Percentiles rank a stretch among this genome's conserved stretches.
These are phyloP conservation scores for Crithidia brevicula DNA, from an alignment of 208 protist species.

Conservation along the genomic window DNA sequence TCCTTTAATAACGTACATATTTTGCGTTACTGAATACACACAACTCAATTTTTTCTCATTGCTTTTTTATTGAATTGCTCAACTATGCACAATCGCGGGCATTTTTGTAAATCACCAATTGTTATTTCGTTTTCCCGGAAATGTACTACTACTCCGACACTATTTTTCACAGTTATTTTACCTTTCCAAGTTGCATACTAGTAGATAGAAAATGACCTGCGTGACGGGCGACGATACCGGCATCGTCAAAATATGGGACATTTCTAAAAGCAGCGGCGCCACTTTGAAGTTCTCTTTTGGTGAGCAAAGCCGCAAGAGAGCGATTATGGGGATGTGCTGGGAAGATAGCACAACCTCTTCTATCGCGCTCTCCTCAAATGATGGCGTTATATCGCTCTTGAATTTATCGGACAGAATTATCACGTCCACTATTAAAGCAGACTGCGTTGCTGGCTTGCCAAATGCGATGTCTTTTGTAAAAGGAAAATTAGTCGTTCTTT, in stretches of 20 bases:
- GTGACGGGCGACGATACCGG: constrained; percentile 87
- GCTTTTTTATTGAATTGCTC: background rate
- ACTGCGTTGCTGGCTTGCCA: constrained; percentile 44
- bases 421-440: constrained; percentile 38
- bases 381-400: constrained; percentile 65
- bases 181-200: constrained; percentile 3
- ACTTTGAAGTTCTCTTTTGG: constrained; percentile 73
- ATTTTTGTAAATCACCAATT: background rate
- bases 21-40: background rate
- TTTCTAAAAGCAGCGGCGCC: constrained; percentile 68
- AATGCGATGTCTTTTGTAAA: constrained; percentile 71
- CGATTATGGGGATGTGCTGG: constrained; percentile 82
- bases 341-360: constrained; percentile 56
- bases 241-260: constrained; percentile 86
- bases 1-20: constrained; percentile 1
- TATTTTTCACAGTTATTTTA: constrained; percentile 8
- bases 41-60: too few species aligned
- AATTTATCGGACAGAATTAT: constrained; percentile 42
- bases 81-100: too few species aligned
- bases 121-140: background rate
- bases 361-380: constrained; percentile 63
- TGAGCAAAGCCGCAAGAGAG: constrained; percentile 63
- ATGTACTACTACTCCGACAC: too few species aligned
- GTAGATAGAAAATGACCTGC: constrained; percentile 59
- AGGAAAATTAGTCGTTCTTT: constrained; percentile 56